phyloP scores from a whole-genome alignment of 2,329 filamentous ascomycete species.

The Nothophaeocryptopus gaeumannii region DNA sequence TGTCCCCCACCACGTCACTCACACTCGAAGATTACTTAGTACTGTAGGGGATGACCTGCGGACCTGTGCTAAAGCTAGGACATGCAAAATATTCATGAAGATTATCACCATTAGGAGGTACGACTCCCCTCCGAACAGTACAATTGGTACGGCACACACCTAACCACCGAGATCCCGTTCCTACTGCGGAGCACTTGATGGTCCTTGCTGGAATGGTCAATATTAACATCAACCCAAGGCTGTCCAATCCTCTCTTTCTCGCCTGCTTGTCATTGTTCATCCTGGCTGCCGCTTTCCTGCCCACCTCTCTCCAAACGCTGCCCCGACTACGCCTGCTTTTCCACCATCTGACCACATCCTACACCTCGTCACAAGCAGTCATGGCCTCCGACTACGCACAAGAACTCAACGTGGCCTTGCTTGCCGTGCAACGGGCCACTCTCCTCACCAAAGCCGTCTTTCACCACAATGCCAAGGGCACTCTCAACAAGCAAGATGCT shows the following conservation, averaged over 20 bases:
- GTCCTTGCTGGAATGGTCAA: too few species aligned
- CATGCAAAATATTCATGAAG: too few species aligned
- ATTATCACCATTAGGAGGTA: too few species aligned
- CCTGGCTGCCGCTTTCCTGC: slow-evolving; percentile 44
- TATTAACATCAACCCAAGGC: too few species aligned
- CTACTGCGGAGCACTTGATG: too few species aligned
- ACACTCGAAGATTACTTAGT: too few species aligned
- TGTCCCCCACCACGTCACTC: too few species aligned
- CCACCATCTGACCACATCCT: slow-evolving; percentile 27
- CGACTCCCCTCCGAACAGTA: too few species aligned
- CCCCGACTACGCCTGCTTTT: slow-evolving; percentile 42
- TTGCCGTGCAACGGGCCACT: slow-evolving; percentile 81
- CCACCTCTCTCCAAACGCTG: slow-evolving; percentile 34
- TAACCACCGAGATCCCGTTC: too few species aligned
- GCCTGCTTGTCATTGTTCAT: slow-evolving; percentile 32
- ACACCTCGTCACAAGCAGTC: slow-evolving; percentile 19
- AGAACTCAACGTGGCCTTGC: slow-evolving; percentile 78
- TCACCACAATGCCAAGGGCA: slow-evolving; percentile 89
- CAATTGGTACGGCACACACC: too few species aligned
- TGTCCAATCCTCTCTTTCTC: background rate
- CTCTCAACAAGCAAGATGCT: slow-evolving; percentile 89
- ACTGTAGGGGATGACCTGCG: too few species aligned
- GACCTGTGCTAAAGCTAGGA: too few species aligned
- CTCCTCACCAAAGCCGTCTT: slow-evolving; percentile 75
- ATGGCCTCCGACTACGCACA: slow-evolving; percentile 59